Base-by-base conservation (phyloP, 1,139 yeast species). In the Pichia sp. region DNA sequence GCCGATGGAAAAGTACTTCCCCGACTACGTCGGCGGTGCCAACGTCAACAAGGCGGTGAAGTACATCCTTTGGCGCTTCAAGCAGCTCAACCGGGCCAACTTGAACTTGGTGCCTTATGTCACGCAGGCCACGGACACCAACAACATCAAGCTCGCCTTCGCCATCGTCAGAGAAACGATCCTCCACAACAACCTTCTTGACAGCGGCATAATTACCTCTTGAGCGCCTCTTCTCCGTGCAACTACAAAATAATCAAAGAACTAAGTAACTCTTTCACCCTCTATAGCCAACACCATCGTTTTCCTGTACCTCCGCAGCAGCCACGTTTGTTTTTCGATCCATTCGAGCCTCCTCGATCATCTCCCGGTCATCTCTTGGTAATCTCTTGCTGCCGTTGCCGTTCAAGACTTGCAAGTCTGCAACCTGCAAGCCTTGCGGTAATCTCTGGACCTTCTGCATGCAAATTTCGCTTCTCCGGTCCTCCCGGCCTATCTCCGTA, bases 1-100 rank as follows among this genome's bases (percentile, higher is more conserved):
- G 15, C 97, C 97, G 2, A 73, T 90, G 61, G 95, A 87, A 64
- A 80, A 81, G 52, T 85, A 85, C 69, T 90, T 90, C 77, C 93
- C 96, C 1, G 97, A 90, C 69, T 90, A 90, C 68, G 85, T 84
- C 38, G 97, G 97, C 44, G 97, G 97, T 36, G 77, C 79, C 60
- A 93, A 90, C 68, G 87, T 90, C 53, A 87, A 87, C 67, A 90
- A 90, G 68, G 97, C 97, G n/a, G 96, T 95, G 43, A 90, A 90
- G 70, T 90, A 90, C 66, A 90, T 90, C 58, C 77, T 90, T 50
- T 90, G 96, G 96, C 79, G 96, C 65, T 90, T 90, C 68, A 86
- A 89, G 50, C 92, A 87, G 70, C 82, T 87, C 51, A 90, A 90
- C 69, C 77, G 96, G 61, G 85, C 95, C 1, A 89, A 90, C 19